Base-by-base conservation (phyloP, 1,284 basidiomycete species). In the Malassezia pachydermatis region DNA sequence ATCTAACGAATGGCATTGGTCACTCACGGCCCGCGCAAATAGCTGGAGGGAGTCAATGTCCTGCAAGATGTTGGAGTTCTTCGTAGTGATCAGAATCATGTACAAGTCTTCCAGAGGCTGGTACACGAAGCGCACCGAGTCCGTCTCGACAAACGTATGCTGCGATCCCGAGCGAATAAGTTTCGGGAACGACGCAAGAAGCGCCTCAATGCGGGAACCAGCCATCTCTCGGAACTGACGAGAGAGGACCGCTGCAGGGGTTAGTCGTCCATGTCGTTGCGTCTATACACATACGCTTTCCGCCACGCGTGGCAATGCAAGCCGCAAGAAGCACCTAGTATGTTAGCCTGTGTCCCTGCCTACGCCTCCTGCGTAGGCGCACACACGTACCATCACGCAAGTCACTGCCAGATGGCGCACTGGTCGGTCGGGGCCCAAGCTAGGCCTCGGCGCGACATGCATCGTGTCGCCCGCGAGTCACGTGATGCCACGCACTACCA, bases 91-190 rank as follows among this genome's bases (percentile, higher is more conserved):
- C 59, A 98, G 79, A 59, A 98, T 80, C 59, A 98, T 92, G 74
- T 95, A 96, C 41, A 98, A 81, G 71, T 99, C 92, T 73, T 98
- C 94, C 41, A 99, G 80, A 0, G 92, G 92, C 69, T 95, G 89
- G 74, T 96, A 99, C 62, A 99, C 92, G 72, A 90, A 99, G 62
- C 94, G 86, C 33, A 70, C 67, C 10, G 57, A 51, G 23, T 70
- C 68, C 19, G 68, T 70, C 54, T 71, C 68, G 52, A 71, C 84
- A 11, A 88, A 88, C 8, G 94, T 99, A 75, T 98, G 94, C 75
- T 98, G 92, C 14, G 86, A 89, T 67, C 88, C 88, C 54, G 84
- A 80, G n/a, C 88, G 88, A 62, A 99, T 92, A 62, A 96, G 82
- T 74, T 95, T 96, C 9, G 92, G 89, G 78, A 98, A 99, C 5